Conservation (phyloP, 768 basidiomycete genomes). For the Termitomyces sp. region DNA sequence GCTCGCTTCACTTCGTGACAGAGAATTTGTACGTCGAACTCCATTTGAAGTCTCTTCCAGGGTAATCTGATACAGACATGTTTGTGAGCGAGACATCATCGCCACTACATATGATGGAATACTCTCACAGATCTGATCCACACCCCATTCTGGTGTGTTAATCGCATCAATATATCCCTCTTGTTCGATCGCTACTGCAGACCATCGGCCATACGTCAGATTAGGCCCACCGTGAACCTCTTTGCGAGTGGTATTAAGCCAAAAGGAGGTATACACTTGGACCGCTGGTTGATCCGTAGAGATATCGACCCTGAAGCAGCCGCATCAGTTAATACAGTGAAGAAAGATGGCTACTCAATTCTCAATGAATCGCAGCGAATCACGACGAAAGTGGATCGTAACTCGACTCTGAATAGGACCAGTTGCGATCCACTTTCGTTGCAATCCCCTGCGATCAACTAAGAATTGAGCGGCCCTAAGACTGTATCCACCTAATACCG, state of each 20-base stretch:
- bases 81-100: neutral
- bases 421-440: no score
- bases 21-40: slow-evolving; percentile 47
- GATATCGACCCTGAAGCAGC: slow-evolving; percentile 39
- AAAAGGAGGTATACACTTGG: slow-evolving; percentile 46
- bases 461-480: no score
- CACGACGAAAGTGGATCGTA: no score
- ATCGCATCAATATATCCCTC: slow-evolving; percentile 53
- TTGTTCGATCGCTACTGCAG: slow-evolving; percentile 51
- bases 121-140: slow-evolving; percentile 50
- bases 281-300: slow-evolving; percentile 48
- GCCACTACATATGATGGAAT: neutral
- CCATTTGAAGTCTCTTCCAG: slow-evolving; percentile 42
- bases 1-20: slow-evolving; percentile 13
- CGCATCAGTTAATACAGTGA: neutral
- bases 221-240: slow-evolving; percentile 43
- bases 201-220: slow-evolving; percentile 35
- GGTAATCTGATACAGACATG: slow-evolving; percentile 28
- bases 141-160: slow-evolving; percentile 51
- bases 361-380: no score
- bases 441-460: no score
- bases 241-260: slow-evolving; percentile 45
- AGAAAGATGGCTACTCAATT: no score
- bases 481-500: slow-evolving; percentile 38
- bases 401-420: no score